A percentile compares a stretch with the other conserved stretches of the same genome.
These are phyloP conservation scores for Boechera stricta DNA, from an alignment of 345 rosid species.

Conservation along the genomic window DNA sequence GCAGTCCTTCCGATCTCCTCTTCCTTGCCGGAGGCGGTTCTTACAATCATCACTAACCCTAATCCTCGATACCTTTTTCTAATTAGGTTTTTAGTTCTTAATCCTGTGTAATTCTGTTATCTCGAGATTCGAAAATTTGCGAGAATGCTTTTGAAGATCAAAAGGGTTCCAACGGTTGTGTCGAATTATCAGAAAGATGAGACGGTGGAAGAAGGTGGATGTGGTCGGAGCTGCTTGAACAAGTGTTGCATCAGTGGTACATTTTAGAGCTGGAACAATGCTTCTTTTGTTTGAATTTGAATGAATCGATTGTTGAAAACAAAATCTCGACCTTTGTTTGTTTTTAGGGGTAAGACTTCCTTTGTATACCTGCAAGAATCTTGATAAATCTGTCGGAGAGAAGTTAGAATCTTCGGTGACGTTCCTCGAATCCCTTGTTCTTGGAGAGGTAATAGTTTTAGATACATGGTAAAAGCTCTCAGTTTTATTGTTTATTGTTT, in stretches of 20 bases:
- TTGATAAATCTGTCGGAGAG: constrained; percentile 44
- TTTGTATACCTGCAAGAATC: constrained; percentile 69
- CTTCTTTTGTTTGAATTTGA: background rate
- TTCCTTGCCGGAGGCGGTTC: constrained; percentile 97
- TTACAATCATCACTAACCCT: background rate
- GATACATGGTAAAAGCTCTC: background rate
- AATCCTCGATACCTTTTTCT: background rate
- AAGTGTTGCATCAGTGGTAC: constrained; percentile 79
- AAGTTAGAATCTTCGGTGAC: constrained; percentile 57
- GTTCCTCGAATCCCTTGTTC: constrained; percentile 76
- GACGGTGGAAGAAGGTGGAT: constrained; percentile 65
- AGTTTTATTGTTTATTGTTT: background rate
- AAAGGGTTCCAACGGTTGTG: constrained; percentile 86
- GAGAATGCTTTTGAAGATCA: constrained; percentile 69
- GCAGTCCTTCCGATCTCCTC: constrained; percentile 99
- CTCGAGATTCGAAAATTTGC: background rate
- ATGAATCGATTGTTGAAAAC: background rate
- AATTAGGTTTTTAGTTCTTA: constrained; percentile 3
- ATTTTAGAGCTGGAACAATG: background rate
- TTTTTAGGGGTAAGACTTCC: constrained; percentile 74
- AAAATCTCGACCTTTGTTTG: background rate
- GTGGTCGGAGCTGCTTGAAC: constrained; percentile 80
- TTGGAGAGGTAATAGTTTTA: constrained; percentile 67
- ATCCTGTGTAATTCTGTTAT: background rate
- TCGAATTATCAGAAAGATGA: constrained; percentile 88